Percentiles rank a stretch among this genome's conserved stretches.
Conservation (phyloP, 768 basidiomycete genomes). For the Pleurotus platypus region DNA sequence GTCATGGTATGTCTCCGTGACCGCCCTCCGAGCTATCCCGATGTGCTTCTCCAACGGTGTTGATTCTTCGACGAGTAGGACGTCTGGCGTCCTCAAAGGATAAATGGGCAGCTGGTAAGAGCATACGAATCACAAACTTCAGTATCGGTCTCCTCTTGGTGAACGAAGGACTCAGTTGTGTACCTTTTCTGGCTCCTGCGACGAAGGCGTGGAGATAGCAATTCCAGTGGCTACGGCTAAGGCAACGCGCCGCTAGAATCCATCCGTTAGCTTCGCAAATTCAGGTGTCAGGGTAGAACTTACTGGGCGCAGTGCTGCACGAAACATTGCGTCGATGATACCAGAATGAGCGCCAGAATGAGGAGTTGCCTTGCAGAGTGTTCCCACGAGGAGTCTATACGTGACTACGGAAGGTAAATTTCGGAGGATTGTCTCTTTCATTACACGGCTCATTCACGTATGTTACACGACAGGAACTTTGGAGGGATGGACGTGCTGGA, state of each 20-base stretch:
- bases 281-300: not conserved
- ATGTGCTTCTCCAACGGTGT: constrained; percentile 78
- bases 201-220: not conserved
- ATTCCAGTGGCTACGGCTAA: not conserved
- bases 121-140: too few species aligned
- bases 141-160: too few species aligned
- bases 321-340: not conserved
- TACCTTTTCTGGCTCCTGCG: constrained; percentile 1
- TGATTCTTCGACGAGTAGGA: constrained; percentile 69
- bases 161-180: too few species aligned
- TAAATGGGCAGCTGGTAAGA: constrained; percentile 77
- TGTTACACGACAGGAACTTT: too few species aligned
- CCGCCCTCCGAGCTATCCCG: constrained; percentile 58
- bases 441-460: too few species aligned
- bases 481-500: too few species aligned
- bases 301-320: constrained; percentile 1
- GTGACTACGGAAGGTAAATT: too few species aligned
- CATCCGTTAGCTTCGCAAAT: not conserved
- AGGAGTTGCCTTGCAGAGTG: too few species aligned
- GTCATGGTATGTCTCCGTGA: constrained; percentile 51
- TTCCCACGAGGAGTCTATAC: too few species aligned
- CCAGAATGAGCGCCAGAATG: too few species aligned
- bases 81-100: constrained; percentile 52
- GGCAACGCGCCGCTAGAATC: constrained; percentile 1
- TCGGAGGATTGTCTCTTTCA: too few species aligned